Base-by-base conservation (phyloP, 1,139 yeast species). In the Blastobotrys malaysiensis region DNA sequence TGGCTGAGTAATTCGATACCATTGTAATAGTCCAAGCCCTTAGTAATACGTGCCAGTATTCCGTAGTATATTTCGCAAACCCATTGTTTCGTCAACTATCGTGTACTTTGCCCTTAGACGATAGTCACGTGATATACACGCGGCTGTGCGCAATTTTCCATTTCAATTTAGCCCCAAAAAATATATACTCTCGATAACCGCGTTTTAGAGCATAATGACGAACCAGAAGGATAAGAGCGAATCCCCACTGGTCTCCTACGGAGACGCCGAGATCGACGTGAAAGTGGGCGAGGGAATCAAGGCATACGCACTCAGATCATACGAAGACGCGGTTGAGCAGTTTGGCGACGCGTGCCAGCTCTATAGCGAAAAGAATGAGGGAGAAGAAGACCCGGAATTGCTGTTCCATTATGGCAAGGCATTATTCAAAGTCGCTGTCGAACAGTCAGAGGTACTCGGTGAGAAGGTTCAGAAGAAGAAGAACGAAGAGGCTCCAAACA, bases 361-460 rank as follows among this genome's bases (percentile, higher is more conserved):
- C 46, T 78, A 72, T 61, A 77, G 82, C 48, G 73, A 74, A 43
- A 77, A 77, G 48, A 73, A 77, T 27, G 77, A 78, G 18, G 81
- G 80, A 18, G 81, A 81, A 52, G 84, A 83, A 50, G 86, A 86
- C 64, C 86, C 95, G 1, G 86, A 88, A 58, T 74, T 88, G 60
- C 73, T 90, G 63, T 81, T 79, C 60, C 69, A 87, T 43, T 89
- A 93, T 61, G 98, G 97, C 1, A 81, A 84, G 64, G 83, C 96
- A 1, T 72, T 93, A 46, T 90, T 86, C 69, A 86, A 84, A 60
- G 80, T 81, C 48, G 98, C 95, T 1, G 86, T 88, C 11, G 74
- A 82, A 46, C 84, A 79, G 52, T 82, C 90, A 1, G 93, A 86
- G 50, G 86, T 93, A n/a, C 78, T 93, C 56, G 96, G 97, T 14